Conservation (phyloP, 1,139 yeast species). For the Saccharomyces hybrid region DNA sequence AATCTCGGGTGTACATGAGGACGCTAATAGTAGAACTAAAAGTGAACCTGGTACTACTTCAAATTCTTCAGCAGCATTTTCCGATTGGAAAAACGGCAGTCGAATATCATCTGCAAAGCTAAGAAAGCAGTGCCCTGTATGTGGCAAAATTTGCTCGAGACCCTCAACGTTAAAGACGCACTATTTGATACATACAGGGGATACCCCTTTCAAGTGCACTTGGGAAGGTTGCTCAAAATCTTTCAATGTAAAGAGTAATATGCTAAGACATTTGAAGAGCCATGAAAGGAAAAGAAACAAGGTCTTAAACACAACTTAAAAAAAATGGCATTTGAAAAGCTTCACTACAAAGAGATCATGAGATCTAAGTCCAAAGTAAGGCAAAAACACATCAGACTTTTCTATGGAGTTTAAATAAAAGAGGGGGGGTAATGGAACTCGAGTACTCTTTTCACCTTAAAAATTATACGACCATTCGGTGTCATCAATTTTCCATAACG, state of each 20-base stretch:
- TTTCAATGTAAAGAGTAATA: conserved; percentile 75
- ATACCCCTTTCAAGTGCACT: conserved; percentile 68
- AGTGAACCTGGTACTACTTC: background rate
- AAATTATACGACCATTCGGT: too few relatives aligned
- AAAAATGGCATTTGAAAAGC: background rate
- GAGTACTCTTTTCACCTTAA: too few relatives aligned
- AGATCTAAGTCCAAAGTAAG: background rate
- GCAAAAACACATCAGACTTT: background rate
- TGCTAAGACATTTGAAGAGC: conserved; percentile 67
- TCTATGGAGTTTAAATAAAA: background rate
- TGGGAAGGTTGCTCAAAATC: conserved; percentile 61
- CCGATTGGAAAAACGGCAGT: background rate
- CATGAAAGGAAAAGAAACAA: conserved; percentile 34
- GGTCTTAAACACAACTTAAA: background rate
- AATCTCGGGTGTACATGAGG: background rate
- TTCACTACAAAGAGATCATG: background rate
- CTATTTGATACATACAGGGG: conserved; percentile 81
- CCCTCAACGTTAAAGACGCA: conserved; percentile 82
- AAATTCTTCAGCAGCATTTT: background rate
- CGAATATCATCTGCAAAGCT: background rate
- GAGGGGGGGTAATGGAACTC: background rate
- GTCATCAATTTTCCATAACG: too few relatives aligned
- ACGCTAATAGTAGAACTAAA: background rate
- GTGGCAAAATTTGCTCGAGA: conserved; percentile 73
- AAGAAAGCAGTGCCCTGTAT: conserved; percentile 45